Evolutionary conservation across 768 basidiomycete genomes (phyloP).

Genomic region (Tulasnella sp.): DNA sequence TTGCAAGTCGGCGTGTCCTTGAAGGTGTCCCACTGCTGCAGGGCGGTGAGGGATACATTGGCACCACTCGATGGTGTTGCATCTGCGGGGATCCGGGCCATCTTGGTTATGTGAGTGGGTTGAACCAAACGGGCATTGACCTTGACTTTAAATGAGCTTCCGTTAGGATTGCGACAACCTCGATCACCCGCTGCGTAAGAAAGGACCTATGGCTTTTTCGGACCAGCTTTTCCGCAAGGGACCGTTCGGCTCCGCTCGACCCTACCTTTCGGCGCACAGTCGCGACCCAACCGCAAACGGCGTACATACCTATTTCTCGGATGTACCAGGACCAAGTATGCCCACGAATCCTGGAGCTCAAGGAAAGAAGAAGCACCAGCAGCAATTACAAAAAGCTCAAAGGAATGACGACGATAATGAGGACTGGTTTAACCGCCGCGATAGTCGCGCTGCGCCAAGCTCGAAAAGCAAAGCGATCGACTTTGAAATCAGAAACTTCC

Average conservation of each 20-base stretch:
- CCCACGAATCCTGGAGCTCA: slow-evolving; percentile 3
- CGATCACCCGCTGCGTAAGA: neutral
- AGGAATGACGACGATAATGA: neutral
- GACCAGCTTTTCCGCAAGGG: neutral
- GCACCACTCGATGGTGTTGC: slow-evolving; percentile 5
- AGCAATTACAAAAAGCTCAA: neutral
- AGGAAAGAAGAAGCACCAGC: neutral
- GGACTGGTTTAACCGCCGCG: slow-evolving; percentile 3
- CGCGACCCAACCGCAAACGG: neutral
- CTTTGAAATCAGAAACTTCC: slow-evolving; percentile 5
- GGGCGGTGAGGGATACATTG: slow-evolving; percentile 15
- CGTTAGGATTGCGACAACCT: slow-evolving; percentile 11
- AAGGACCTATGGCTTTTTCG: slow-evolving; percentile 8
- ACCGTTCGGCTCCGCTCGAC: neutral
- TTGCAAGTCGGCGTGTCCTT: neutral
- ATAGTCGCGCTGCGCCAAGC: neutral
- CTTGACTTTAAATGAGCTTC: neutral
- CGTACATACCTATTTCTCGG: neutral
- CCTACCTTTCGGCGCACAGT: neutral
- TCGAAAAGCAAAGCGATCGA: slow-evolving; percentile 10
- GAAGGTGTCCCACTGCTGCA: neutral
- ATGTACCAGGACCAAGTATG: neutral
- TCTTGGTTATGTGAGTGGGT: slow-evolving; percentile 9
- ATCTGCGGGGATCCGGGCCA: slow-evolving; percentile 9
- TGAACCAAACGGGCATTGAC: neutral